Base-by-base conservation (phyloP, 768 basidiomycete genomes). In the Cubamyces sp. region DNA sequence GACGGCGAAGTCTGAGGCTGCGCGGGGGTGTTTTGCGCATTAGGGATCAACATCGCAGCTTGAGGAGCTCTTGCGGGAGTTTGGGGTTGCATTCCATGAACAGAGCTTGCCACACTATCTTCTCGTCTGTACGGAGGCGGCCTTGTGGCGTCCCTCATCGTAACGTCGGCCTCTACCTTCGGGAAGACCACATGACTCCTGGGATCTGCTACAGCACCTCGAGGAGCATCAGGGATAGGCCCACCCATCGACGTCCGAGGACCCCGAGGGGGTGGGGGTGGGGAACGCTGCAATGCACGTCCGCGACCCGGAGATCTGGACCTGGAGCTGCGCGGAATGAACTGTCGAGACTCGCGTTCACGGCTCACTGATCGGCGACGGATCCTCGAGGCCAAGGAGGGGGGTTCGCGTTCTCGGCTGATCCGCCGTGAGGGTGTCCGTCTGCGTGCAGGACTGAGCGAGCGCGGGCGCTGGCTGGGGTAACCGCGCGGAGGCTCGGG, bases 31-130 rank as follows among this genome's bases (percentile, higher is more conserved):
- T 5, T 1, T 9, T 34, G 34, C 34, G 34, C 34, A 34, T 34
- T 34, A 34, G 34, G 9, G 1, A 34, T 34, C 34, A 34, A 34
- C 4, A 11, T 11, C 1, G 34, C 6, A 34, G 34, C 34, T 34
- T 34, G 34, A 9, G 34, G 1, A 9, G 4, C 9, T 11, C 53
- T 45, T 16, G 63, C 19, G 19, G 57, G 57, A 1, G 47, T 54
- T 4, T 28, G 19, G 12, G 25, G 63, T 21, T 46, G 63, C 1
- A 42, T 23, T 5, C 42, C 47, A n/a, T 52, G 58, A 47, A 57
- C 48, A 9, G 58, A 60, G 30, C 58, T 64, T 9, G 58, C 54
- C 21, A 60, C 55, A 21, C 63, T 64, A 16, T 56, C 54, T 5
- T 64, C 63, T 12, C 58, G 52, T 28, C 28, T 43, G 9, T 51